Evolutionary conservation across 2,329 filamentous ascomycete genomes (phyloP), one percentile per base, ranked within the genome.

Genomic region (Aspergillus tanneri): DNA sequence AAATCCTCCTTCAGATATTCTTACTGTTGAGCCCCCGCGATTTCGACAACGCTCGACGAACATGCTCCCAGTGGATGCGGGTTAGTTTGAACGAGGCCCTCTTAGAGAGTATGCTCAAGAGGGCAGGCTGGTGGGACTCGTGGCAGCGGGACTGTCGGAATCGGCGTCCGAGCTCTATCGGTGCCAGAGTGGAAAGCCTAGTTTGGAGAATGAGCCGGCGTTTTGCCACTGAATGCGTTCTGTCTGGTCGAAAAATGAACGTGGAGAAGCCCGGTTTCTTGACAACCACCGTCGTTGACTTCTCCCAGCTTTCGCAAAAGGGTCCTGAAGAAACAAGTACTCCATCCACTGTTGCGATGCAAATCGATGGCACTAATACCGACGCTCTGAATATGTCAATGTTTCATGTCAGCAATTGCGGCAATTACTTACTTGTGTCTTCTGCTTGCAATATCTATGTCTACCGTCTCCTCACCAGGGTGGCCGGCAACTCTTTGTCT

Each of bases 11-110:
- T 36, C 65, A 75, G 5, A 72, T 81, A 4, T 77, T 73, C 49
- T 54, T 52, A 5, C 67, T 72, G 54, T 62, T 80, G 3, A 56
- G 63, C 11, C 77, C 77, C 0, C 63, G 66, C 19, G 74, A 78
- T 55, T 86, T 85, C 61, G 78, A 87, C 57, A 73, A 79, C 45
- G 81, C 82, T 12, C 75, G 83, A 14, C 77, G 80, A 52, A 77
- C 77, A 14, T 87, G 82, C 58, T 76, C 77, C 37, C 65, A 67
- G 27, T 87, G 81, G 84, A 81, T 84, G 70, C 64, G 75, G 28
- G 76, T 75, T 18, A 80, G 81, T 41, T 62, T 86, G n/a, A 69
- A 83, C 41, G 64, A 66, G 34, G 65, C 58, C 2, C 55, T 86
- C 2, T 67, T 86, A 9, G 64, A 68, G 21, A 58, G 57, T 2